Evolutionary conservation across 2,329 filamentous ascomycete species (phyloP), one percentile per base, ranked within the genome.

Genomic region (Bimuria novae-zelandiae): DNA sequence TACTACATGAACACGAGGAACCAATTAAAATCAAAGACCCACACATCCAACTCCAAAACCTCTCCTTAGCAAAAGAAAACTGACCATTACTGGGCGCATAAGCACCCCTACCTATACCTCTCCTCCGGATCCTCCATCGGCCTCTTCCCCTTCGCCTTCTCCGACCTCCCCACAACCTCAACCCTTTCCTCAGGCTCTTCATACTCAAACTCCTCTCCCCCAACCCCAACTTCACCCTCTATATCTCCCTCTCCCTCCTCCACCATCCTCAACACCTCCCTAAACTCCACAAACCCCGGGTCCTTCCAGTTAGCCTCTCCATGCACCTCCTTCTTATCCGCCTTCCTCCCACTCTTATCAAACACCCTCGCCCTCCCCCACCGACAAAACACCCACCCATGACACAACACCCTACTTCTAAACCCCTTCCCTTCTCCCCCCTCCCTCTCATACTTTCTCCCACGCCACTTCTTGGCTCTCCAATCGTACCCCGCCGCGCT

Each of bases 331-430:
- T 16, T n/a, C 14, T n/a, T n/a, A 36, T 36, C 33, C 5, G 14
- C 33, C 7, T 17, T 36, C 17, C 8, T 22, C 17, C 19, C 36
- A 19, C 3, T 54, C 62, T 23, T 48, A 23, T 36, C 37, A 19
- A 57, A 63, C 36, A 19, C 49, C 33, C 59, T 42, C 1, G 46
- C 27, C 21, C 56, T 23, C 0, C 67, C 68, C 64, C 65, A 69
- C 2, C 68, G 51, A 56, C 63, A 68, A 49, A 48, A 64, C 46
- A 66, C 64, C 67, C 64, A 71, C 4, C 52, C 63, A 4, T 58
- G 55, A 25, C 51, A 57, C 35, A 73, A 12, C 1, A 51, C 6
- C 1, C 64, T 36, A 1, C 10, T 44, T 2, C 68, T 47, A 5
- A 67, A 40, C 3, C 36, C 51, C 3, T 1, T 2, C 1, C 40